Evolutionary conservation across 768 basidiomycete genomes (phyloP), one percentile per base, ranked within the genome.

Genomic region (Tremella yokohamensis): DNA sequence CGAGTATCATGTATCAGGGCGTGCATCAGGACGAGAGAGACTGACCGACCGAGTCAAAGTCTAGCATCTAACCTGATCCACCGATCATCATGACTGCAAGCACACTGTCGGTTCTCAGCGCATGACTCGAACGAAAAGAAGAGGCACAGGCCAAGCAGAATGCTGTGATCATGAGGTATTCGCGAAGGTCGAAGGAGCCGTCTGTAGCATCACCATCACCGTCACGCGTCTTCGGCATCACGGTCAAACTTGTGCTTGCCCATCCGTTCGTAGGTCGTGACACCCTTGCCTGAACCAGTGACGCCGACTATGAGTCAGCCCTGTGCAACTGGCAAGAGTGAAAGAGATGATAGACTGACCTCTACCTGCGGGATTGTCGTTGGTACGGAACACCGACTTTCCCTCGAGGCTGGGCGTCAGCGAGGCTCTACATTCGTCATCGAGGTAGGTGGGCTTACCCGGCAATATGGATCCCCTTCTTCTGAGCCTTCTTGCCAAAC

Each of bases 401-500:
- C 75, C 75, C 49, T 76, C 69, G 20, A 76, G 58, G 6, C 75
- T 76, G 52, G 16, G 9, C 34, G 15, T 47, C 50, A 52, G 48
- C 24, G 6, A 6, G 6, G 29, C 29, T 56, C 34, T 29, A 40
- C 24, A 15, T 24, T n/a, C 22, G 29, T 18, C 6, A 37, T 20
- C 2, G n/a, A 44, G 24, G 15, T 48, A 52, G 26, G 38, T 20
- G 40, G 2, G 25, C 51, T 11, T 19, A 76, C 66, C 77, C 77
- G 44, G 70, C 62, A 39, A 76, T 74, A 56, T 76, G 72, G 19
- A 76, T 70, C 9, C 77, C 77, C 68, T 78, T 78, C 66, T 78
- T 78, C 18, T 64, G 60, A 16, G 77, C 77, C 62, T 78, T 78
- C 58, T 75, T 75, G 2, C 75, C 77, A 67, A 78, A 78, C 59